phyloP scores from a whole-genome alignment of 306 rosid genomes.

The Gastrolobium bilobum region DNA sequence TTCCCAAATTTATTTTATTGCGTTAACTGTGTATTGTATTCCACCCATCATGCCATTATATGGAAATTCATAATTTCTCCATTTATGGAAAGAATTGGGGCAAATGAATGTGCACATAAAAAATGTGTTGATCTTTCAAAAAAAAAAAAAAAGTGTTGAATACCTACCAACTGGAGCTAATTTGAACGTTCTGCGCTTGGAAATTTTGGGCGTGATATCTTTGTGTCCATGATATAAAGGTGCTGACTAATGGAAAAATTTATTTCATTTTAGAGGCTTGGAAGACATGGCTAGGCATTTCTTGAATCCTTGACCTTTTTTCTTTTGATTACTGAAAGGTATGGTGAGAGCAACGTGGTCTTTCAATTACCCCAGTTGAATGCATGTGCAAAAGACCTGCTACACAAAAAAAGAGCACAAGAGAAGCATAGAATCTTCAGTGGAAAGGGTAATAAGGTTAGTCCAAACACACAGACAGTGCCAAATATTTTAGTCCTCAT shows the following conservation, averaged over 20 bases:
- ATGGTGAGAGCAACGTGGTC: neutral
- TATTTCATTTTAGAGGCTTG: neutral
- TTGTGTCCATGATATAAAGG: conserved; percentile 34
- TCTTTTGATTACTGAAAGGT: neutral
- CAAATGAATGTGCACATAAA: conserved; percentile 23
- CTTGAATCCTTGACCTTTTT: conserved; percentile 35
- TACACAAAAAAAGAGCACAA: conserved; percentile 20
- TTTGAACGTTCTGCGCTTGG: conserved; percentile 1
- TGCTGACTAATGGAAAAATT: neutral
- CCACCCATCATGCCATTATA: neutral
- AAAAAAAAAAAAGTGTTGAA: conserved; percentile 41
- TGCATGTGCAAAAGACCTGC: conserved; percentile 37
- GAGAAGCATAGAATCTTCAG: conserved; percentile 47
- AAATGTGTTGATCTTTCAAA: too few relatives aligned
- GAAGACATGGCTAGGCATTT: neutral
- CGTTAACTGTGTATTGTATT: neutral
- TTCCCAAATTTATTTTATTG: neutral
- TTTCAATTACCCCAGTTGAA: conserved; percentile 6
- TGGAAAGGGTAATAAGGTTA: conserved; percentile 41
- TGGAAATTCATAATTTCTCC: conserved; percentile 30
- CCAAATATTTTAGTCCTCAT: conserved; percentile 40
- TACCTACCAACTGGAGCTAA: conserved; percentile 20
- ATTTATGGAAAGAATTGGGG: conserved; percentile 33
- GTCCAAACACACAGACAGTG: conserved; percentile 44
- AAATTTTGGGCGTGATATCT: conserved; percentile 19